phyloP scores from a whole-genome alignment of 495 filamentous ascomycete genomes.

The Penicillium steckii region DNA sequence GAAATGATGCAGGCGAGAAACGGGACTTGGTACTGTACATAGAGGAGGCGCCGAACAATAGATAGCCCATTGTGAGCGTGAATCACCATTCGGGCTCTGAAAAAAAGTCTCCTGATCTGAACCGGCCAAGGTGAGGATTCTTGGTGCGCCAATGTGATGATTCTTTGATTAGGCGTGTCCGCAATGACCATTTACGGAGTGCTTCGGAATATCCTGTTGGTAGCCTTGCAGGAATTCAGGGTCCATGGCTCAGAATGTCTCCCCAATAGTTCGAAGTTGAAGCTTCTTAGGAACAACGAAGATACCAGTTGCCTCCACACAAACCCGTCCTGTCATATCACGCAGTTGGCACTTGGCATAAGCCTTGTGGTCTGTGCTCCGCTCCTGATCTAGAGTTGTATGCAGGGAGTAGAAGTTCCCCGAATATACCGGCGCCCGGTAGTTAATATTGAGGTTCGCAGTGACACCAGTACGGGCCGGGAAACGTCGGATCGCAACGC shows the following conservation, averaged over 20 bases:
- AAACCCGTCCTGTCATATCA: slow-evolving; percentile 49
- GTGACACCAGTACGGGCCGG: slow-evolving; percentile 55
- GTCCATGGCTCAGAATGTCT: slow-evolving; percentile 36
- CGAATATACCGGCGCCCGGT: slow-evolving; percentile 55
- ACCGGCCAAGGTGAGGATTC: no score
- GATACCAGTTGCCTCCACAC: slow-evolving; percentile 56
- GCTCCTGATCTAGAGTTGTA: slow-evolving; percentile 41
- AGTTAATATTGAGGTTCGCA: slow-evolving; percentile 63
- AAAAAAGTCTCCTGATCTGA: no score
- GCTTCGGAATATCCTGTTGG: not conserved
- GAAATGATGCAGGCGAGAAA: no score
- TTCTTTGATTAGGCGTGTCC: no score
- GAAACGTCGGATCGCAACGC: slow-evolving; percentile 39
- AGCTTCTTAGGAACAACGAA: slow-evolving; percentile 62
- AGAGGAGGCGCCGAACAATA: not conserved
- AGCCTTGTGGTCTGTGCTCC: slow-evolving; percentile 60
- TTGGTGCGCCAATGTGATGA: no score
- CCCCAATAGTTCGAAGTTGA: slow-evolving; percentile 42
- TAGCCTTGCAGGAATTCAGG: not conserved
- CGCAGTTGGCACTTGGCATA: slow-evolving; percentile 58
- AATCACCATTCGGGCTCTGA: no score
- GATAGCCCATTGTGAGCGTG: no score
- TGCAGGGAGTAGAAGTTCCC: slow-evolving; percentile 65
- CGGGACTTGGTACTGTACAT: no score
- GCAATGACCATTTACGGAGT: not conserved